Base-by-base conservation (phyloP, 2,329 filamentous ascomycete species). In the Tolypocladium amazonense region DNA sequence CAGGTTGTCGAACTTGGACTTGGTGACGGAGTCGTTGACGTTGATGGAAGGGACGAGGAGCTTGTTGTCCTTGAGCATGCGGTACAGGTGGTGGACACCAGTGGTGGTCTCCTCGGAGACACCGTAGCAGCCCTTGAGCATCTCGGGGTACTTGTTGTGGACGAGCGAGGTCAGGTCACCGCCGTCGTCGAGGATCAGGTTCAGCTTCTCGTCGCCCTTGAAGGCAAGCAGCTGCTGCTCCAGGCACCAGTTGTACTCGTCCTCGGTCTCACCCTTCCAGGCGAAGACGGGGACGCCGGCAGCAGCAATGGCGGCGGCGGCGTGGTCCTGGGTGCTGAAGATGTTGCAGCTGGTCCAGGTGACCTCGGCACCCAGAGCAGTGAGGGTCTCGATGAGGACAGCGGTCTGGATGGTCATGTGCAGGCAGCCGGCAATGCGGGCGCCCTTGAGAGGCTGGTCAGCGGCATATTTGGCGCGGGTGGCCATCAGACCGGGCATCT, bases 351-450 rank as follows among this genome's bases (percentile, higher is more conserved):
- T 94, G 63, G 93, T 89, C 94, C 94, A 97, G 75, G 94, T 99
- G 71, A 97, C 89, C 86, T 97, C 94, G 72, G 94, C 94, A 81
- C 94, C 94, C 72, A 99, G 91, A 69, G 88, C 82, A 72, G 84
- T 89, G 75, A 99, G 88, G 67, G 94, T 99, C 88, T 99, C 94
- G 79, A 99, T 99, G 72, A 99, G 88, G 74, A 99, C 94, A 70
- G 94, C 94, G 67, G 94, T 99, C 84, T 99, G 94, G 81, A 99
- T 97, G 76, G 94, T 97, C 93, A 96, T 97, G 88, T 97, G 92
- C 76, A 97, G 83, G 81, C 94, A 97, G 75, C 94, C 94, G 71
- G 94, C 94, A 77, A 99, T 97, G 73, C 93, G 89, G 76, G 92
- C 91, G 76, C 93, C 92, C 75, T 88, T 88, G 72, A 99, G 85